These are phyloP conservation scores for Hyparrhenia diplandra DNA, from an alignment of 176 grass and related monocot genomes.

Conservation along the genomic window DNA sequence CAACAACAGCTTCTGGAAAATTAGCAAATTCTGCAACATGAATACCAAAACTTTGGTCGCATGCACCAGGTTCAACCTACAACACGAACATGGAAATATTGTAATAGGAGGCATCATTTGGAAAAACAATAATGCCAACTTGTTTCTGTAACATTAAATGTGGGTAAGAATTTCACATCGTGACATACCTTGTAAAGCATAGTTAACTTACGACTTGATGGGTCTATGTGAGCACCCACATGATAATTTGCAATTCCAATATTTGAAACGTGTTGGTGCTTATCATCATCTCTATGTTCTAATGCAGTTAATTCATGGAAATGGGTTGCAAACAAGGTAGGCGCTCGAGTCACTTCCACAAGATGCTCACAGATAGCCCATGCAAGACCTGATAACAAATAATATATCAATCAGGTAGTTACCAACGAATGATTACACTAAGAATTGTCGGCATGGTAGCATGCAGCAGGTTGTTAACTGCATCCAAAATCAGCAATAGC, in stretches of 20 bases:
- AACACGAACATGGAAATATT: conserved; percentile 24
- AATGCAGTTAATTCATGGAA: conserved; percentile 98
- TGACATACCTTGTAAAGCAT: conserved; percentile 90
- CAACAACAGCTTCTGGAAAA: conserved; percentile 85
- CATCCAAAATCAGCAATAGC: background rate
- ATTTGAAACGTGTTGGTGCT: conserved; percentile 18
- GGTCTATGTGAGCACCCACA: conserved; percentile 96
- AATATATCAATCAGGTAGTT: background rate
- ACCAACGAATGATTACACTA: background rate
- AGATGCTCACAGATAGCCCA: conserved; percentile 99
- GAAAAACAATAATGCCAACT: conserved; percentile 14
- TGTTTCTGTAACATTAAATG: background rate
- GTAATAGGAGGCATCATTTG: conserved; percentile 1
- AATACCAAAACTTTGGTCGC: conserved; percentile 99
- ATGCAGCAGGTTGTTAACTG: background rate
- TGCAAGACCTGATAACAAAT: conserved; percentile 65
- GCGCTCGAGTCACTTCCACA: conserved; percentile 80
- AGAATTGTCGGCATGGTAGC: background rate
- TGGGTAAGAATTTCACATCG: background rate
- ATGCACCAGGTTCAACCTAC: conserved; percentile 88
- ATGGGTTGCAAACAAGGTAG: conserved; percentile 93
- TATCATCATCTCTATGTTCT: conserved; percentile 52
- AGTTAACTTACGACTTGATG: conserved; percentile 84
- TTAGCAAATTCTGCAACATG: conserved; percentile 97
- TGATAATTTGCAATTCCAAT: conserved; percentile 96